Base-by-base conservation (phyloP, 2,329 filamentous ascomycete species). In the Onygenales sp. region DNA sequence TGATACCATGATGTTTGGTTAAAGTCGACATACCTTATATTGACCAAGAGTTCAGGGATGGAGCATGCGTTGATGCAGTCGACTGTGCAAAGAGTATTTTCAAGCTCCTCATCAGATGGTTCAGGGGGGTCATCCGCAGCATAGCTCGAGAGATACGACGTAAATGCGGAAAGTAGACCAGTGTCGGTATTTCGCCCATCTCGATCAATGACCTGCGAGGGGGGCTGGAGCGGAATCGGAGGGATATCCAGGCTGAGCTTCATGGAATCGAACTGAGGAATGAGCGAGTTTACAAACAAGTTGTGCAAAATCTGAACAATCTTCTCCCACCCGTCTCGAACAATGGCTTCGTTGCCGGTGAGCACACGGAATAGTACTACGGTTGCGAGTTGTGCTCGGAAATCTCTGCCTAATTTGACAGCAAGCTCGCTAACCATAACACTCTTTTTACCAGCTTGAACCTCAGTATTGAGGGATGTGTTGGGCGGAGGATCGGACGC, bases 381-480 rank as follows among this genome's bases (percentile, higher is more conserved):
- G 7, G 89, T 95, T 6, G 93, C 92, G 52, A 98, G 77, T 67
- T 98, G 92, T 39, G 92, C 92, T 65, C 91, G 86, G 71, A 94
- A 92, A 68, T 98, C 89, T 60, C 92, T 81, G 42, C 93, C 93
- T 64, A 98, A 89, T 66, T 94, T 91, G 56, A 98, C 93, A 45
- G 94, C 92, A 58, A 96, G 83, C 74, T 97, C 92, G 67, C 92
- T 97, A 60, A 98, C 94, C 93, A 98, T 98, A 54, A 98, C 89
- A 64, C 86, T 93, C 69, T 87, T 91, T 59, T 93, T 87, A 1
- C 87, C 89, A 10, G 86, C 89, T 68, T 97, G 91, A 2, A 98
- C 89, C 69, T 97, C 93, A 0, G 94, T 97, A 65, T 98, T 98
- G 32, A 98, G 78, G 8, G 83, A 76, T 2, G 92, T 98, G 67